Percentiles rank a stretch among this genome's conserved stretches.
Conservation (phyloP, 768 basidiomycete species). For the Leccinum boreale region DNA sequence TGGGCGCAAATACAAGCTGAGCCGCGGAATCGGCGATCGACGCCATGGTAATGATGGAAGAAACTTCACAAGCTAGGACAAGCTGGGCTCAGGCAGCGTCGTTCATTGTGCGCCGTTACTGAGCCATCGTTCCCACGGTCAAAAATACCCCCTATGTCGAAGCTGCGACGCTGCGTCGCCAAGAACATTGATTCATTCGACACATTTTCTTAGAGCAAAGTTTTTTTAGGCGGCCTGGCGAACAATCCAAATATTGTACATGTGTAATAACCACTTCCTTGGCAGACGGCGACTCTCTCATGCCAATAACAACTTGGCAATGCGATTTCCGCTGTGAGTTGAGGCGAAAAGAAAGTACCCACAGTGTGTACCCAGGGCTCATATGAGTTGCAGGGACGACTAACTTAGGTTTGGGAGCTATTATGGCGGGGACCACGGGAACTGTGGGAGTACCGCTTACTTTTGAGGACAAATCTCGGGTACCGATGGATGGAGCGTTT, state of each 20-base stretch:
- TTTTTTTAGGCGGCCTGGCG: neutral
- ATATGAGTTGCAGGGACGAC: constrained; percentile 1
- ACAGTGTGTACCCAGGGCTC: neutral
- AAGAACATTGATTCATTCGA: neutral
- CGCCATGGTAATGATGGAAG: constrained; percentile 35
- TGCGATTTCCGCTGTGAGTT: neutral
- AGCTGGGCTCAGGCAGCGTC: neutral
- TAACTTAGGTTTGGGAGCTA: neutral
- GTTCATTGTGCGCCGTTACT: neutral
- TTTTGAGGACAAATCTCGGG: neutral
- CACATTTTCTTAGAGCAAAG: neutral
- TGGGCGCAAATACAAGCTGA: constrained; percentile 64
- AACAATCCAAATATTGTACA: neutral
- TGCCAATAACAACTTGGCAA: neutral
- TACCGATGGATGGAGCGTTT: neutral
- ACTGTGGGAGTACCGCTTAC: neutral
- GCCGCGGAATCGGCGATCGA: constrained; percentile 47
- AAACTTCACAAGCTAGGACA: neutral
- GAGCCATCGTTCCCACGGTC: constrained; percentile 11
- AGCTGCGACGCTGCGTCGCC: neutral
- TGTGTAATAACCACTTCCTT: neutral
- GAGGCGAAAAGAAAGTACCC: neutral
- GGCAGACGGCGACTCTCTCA: neutral
- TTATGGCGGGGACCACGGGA: neutral
- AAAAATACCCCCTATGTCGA: constrained; percentile 3